Evolutionary conservation across 306 rosid genomes (phyloP).

Genomic region (Begonia peltatifolia): DNA sequence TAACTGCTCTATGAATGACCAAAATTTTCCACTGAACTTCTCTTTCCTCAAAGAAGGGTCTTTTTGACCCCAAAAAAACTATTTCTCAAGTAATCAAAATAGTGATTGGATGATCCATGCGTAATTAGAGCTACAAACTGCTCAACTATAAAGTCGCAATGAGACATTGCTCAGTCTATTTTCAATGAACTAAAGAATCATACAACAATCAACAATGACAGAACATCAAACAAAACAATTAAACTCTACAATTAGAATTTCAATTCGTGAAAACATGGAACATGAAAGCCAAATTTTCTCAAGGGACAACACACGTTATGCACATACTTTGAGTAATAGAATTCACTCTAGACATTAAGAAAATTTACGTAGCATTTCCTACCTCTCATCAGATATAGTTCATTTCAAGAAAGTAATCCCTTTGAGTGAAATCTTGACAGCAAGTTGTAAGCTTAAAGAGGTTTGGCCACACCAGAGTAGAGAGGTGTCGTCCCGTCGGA

Average conservation of each 20-base stretch:
- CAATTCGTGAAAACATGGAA: too few species aligned
- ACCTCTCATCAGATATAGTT: constrained; percentile 56
- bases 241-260: not conserved
- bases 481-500: too few species aligned
- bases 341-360: not conserved
- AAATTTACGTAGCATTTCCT: constrained; percentile 22
- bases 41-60: not conserved
- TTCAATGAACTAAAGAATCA: too few species aligned
- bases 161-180: too few species aligned
- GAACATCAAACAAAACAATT: not conserved
- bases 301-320: not conserved
- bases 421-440: constrained; percentile 80
- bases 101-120: not conserved
- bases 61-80: constrained; percentile 17
- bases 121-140: too few species aligned
- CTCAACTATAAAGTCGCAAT: too few species aligned
- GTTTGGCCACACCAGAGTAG: too few species aligned
- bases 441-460: constrained; percentile 3
- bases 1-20: constrained; percentile 8
- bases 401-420: constrained; percentile 95
- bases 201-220: not conserved
- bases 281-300: not conserved
- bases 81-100: too few species aligned
- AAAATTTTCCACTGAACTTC: constrained; percentile 20
- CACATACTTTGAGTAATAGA: not conserved